Conservation (phyloP, 176 grass and related monocot genomes). For the Juncus effusus region DNA sequence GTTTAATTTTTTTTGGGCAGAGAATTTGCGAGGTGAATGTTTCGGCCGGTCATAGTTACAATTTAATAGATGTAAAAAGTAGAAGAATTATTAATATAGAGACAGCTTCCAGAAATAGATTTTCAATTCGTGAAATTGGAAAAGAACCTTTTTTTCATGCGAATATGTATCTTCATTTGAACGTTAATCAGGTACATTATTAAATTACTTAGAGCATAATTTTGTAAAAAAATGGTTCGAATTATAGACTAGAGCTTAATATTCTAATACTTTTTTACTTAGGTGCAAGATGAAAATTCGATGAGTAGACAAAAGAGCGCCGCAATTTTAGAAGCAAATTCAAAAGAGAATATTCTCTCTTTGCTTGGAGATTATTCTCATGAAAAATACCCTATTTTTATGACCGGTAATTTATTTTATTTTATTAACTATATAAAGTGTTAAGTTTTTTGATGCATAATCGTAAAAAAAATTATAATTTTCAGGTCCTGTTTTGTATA, state of each 20-base stretch:
- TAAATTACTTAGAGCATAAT: background rate
- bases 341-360: slow-evolving; percentile 43
- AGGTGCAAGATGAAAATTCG: slow-evolving; percentile 80
- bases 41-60: slow-evolving; percentile 78
- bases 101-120: slow-evolving; percentile 51
- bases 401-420: slow-evolving; percentile 45
- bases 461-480: background rate
- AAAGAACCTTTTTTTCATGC: slow-evolving; percentile 65
- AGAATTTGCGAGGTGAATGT: slow-evolving; percentile 47
- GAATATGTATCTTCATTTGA: slow-evolving; percentile 75
- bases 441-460: background rate
- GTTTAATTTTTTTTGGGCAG: slow-evolving; percentile 2
- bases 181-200: slow-evolving; percentile 58
- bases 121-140: slow-evolving; percentile 45
- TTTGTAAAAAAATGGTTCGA: background rate
- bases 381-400: slow-evolving; percentile 71
- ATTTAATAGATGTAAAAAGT: slow-evolving; percentile 55
- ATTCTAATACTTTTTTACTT: slow-evolving; percentile 4
- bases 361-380: slow-evolving; percentile 67
- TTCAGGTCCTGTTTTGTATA: slow-evolving; percentile 70
- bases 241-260: background rate
- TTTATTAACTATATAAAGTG: slow-evolving; percentile 2
- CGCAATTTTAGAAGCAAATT: slow-evolving; percentile 36
- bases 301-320: slow-evolving; percentile 58
- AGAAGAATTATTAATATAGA: slow-evolving; percentile 75